These are phyloP conservation scores for Pseudonitzschia delicatissima DNA, from an alignment of 108 stramenopile genomes.

Conservation along the genomic window DNA sequence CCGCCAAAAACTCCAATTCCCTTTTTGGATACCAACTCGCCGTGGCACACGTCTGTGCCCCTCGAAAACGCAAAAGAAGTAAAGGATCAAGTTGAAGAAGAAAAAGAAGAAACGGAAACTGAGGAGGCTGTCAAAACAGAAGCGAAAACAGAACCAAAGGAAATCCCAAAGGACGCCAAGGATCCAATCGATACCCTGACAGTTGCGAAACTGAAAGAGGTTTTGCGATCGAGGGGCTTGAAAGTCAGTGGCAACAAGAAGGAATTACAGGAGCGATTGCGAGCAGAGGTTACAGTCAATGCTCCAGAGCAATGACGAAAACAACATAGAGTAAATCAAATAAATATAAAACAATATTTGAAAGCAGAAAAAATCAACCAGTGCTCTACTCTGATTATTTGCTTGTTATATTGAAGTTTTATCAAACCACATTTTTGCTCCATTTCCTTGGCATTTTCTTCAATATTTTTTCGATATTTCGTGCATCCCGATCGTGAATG, in stretches of 20 bases:
- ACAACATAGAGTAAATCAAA: too few relatives aligned
- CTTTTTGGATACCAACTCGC: slow-evolving; percentile 53
- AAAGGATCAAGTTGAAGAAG: neutral
- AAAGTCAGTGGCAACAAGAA: slow-evolving; percentile 73
- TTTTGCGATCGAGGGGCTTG: slow-evolving; percentile 59
- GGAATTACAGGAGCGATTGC: slow-evolving; percentile 73
- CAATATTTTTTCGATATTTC: slow-evolving; percentile 16
- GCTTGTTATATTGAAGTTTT: neutral
- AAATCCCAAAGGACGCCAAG: slow-evolving; percentile 18
- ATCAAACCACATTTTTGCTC: slow-evolving; percentile 13
- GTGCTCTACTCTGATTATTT: neutral
- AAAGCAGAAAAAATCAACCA: neutral
- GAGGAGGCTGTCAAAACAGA: slow-evolving; percentile 19
- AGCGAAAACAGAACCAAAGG: slow-evolving; percentile 10
- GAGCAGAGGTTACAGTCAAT: slow-evolving; percentile 64
- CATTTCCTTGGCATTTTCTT: slow-evolving; percentile 17
- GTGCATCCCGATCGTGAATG: neutral
- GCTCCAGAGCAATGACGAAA: slow-evolving; percentile 21
- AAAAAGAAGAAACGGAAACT: neutral
- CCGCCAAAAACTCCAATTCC: slow-evolving; percentile 37
- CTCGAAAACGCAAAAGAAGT: slow-evolving; percentile 30
- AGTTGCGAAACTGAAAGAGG: slow-evolving; percentile 74
- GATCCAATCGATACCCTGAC: slow-evolving; percentile 79
- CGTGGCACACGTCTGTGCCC: slow-evolving; percentile 43
- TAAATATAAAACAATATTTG: neutral